Evolutionary conservation across 2,329 filamentous ascomycete genomes (phyloP), one percentile per base, ranked within the genome.

Genomic region (Microcyclospora pomicola): DNA sequence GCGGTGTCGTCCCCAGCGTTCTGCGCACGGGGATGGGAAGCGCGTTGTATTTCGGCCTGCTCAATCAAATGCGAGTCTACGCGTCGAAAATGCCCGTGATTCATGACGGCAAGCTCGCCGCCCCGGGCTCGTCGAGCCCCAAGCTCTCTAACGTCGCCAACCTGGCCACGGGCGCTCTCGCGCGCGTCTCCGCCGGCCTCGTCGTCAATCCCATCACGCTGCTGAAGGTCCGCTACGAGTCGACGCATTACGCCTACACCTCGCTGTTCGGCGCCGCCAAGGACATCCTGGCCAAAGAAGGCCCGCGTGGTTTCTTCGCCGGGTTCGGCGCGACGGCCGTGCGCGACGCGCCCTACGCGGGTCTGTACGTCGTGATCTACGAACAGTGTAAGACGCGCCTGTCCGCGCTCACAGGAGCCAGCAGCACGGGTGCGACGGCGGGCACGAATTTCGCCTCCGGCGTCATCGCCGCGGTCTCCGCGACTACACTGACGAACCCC

Each of bases 171-270:
- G 91, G 91, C 9, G 86, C 87, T 6, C 68, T 77, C 13, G 87
- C 91, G 15, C 73, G 91, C 37, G 86, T 85, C 1, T 78, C 82
- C 37, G 88, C 88, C 0, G 91, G 91, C 29, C 82, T 95, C 54
- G 65, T 92, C 33, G 76, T 96, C 63, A 96, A 95, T 83, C 91
- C 91, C 1, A 75, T 96, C 43, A 98, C 91, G 1, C 80, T 98
- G 33, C 80, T 98, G 53, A 98, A 98, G 58, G 91, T 96, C 32
- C 82, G 91, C 33, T 96, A 93, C 56, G 91, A 98, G 60, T 88
- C 81, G 16, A 86, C 73, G 44, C 66, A 88, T 32, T 98, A 95
- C 64, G 66, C 75, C 2, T 96, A 96, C 63, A 71, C 72, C 15
- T 88, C 84, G 1, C 67, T 96, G 15, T 62, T 72, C 31, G 69